Base-by-base conservation (phyloP, 2,329 filamentous ascomycete genomes). In the Nigrospora sphaerica region DNA sequence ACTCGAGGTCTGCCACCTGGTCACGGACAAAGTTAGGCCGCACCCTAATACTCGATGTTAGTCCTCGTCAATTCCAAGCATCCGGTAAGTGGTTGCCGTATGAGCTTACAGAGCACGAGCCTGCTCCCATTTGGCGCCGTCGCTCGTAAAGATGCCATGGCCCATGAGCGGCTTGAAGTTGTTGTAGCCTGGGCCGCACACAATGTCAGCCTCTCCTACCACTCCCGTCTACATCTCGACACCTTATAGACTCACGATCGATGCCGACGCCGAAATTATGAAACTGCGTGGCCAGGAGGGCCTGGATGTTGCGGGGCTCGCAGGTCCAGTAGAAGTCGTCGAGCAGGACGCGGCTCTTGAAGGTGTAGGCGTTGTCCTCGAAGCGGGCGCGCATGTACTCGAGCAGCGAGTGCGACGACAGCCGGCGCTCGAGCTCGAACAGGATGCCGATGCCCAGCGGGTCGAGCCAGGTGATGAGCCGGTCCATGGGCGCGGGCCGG, bases 91-190 rank as follows among this genome's bases (percentile, higher is more conserved):
- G 33, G 12, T 35, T 11, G 5, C 11, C 34, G 32, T 17, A 4
- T 12, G 2, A 11, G 12, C 42, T 37, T 36, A 66, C 55, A 80
- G 64, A 5, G 71, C 66, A 11, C 77, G 66, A 1, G 71, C 70
- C n/a, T 69, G 64, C 35, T 73, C 69, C 79, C 79, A 82, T 23
- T 66, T 63, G 12, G 60, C 53, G 0, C 78, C 78, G 54, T 81
- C 78, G 23, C 67, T 67, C 2, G 68, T 70, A 55, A 82, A 81
- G 46, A 83, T 78, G 31, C 73, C 73, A 35, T 73, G 61, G 4
- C 71, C 58, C 18, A 66, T 55, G 3, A 56, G 59, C 0, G 62
- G 71, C 18, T 60, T 56, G 57, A 73, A 69, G 5, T 44, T 44
- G 18, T 44, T 44, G 19, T 44, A 44, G 6, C 42, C 42, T 44